Base-by-base conservation (phyloP, 805 yeast genomes). In the Cyberlindnera xishuangbannaensis region DNA sequence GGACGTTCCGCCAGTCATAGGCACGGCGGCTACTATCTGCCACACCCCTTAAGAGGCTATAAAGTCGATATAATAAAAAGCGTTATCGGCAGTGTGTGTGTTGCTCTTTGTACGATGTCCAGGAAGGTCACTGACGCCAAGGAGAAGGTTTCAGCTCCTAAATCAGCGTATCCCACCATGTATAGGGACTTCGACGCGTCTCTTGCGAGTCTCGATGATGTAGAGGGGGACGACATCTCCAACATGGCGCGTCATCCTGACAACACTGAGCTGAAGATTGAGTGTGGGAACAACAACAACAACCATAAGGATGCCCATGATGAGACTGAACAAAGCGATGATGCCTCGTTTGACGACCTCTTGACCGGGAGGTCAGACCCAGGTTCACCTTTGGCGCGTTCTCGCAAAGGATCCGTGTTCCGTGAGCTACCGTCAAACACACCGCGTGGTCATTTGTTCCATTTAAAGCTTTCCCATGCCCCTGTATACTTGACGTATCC, bases 221-320 rank as follows among this genome's bases (percentile, higher is more conserved):
- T 39, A n/a, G 54, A 49, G 22, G 51, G 52, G 6, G n/a, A n/a
- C n/a, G 50, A 50, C 32, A 42, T 50, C 26, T 48, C 54, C 23
- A 31, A 44, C 14, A 28, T 31, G 30, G n/a, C n/a, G n/a, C n/a
- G n/a, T n/a, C n/a, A n/a, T n/a, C 30, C 35, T 22, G 44, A 34
- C 25, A 20, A 25, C 14, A 22, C 25, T 16, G 11, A 23, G 26
- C 18, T 29, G 13, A 24, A 16, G 15, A 16, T 30, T 13, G 25
- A 34, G 12, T 9, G 11, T 12, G 9, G 9, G 12, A 12, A 12
- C 25, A 12, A 19, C 15, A 15, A 9, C 23, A n/a, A n/a, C n/a
- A n/a, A n/a, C n/a, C n/a, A n/a, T n/a, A n/a, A n/a, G n/a, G n/a
- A n/a, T n/a, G n/a, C n/a, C n/a, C n/a, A n/a, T n/a, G 22, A 30